Evolutionary conservation across 2,329 filamentous ascomycete species (phyloP).

Genomic region (Sordariomycetes sp.): DNA sequence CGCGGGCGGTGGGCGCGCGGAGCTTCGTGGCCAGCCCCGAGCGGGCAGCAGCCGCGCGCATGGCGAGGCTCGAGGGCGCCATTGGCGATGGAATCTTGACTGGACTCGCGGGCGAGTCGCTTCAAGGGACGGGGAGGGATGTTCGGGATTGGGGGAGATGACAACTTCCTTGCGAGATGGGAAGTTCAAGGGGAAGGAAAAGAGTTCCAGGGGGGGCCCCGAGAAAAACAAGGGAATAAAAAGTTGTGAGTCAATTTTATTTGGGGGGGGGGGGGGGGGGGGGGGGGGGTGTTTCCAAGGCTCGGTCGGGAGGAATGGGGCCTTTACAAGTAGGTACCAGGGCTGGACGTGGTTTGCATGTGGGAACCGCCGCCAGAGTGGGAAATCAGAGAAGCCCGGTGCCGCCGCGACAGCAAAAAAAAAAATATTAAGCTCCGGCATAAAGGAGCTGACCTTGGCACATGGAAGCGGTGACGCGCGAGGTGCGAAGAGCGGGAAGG

Average conservation of each 20-base stretch:
- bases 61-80: slow-evolving; percentile 2
- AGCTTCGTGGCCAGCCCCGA: slow-evolving; percentile 1
- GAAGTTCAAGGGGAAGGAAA: slow-evolving; percentile 4
- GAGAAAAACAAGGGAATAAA: neutral
- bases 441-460: neutral
- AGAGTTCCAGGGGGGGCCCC: neutral
- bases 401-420: neutral
- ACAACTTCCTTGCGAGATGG: neutral
- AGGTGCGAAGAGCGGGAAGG: neutral
- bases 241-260: neutral
- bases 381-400: neutral
- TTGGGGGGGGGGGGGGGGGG: too few relatives aligned
- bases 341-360: neutral
- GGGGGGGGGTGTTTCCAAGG: neutral
- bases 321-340: neutral
- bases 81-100: neutral
- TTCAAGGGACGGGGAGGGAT: neutral
- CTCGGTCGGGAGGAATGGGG: neutral
- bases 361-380: neutral
- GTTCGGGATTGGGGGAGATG: neutral
- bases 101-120: neutral
- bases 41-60: neutral
- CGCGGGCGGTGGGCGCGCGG: slow-evolving; percentile 4
- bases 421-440: neutral
- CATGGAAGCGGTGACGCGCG: neutral